Percentiles rank a stretch among this genome's conserved stretches.
phyloP scores from a whole-genome alignment of 1,284 basidiomycete species.

The Ustilago trichophora region DNA sequence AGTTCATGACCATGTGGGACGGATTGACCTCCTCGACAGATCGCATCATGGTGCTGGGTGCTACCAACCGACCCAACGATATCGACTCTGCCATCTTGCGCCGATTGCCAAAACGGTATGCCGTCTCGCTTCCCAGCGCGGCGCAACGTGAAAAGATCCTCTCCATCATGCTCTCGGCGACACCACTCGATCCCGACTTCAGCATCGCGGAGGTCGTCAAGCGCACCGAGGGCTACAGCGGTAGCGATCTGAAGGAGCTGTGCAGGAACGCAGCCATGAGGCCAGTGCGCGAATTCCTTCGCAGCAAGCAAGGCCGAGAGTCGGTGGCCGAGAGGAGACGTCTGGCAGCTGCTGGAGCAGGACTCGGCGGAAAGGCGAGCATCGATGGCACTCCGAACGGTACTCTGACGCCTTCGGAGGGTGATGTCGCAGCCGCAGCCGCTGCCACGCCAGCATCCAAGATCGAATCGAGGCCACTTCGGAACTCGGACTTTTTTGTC shows the following conservation, averaged over 20 bases:
- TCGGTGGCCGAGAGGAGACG: slow-evolving; percentile 39
- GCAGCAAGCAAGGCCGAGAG: slow-evolving; percentile 55
- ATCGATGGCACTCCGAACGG: slow-evolving; percentile 30
- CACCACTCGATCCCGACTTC: slow-evolving; percentile 74
- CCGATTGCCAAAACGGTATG: slow-evolving; percentile 97
- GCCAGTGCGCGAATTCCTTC: slow-evolving; percentile 64
- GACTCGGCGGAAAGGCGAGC: slow-evolving; percentile 20
- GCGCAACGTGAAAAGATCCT: slow-evolving; percentile 89
- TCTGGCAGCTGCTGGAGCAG: slow-evolving; percentile 21
- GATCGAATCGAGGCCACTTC: slow-evolving; percentile 54
- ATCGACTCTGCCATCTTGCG: slow-evolving; percentile 95
- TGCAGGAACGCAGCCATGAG: slow-evolving; percentile 75
- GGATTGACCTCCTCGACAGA: slow-evolving; percentile 83
- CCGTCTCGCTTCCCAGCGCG: slow-evolving; percentile 81
- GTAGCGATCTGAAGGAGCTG: slow-evolving; percentile 92
- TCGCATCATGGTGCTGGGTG: slow-evolving; percentile 91
- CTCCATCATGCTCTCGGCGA: slow-evolving; percentile 73
- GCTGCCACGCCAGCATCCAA: slow-evolving; percentile 27
- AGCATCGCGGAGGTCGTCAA: slow-evolving; percentile 76
- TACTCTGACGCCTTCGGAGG: slow-evolving; percentile 25
- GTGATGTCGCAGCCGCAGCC: slow-evolving; percentile 12
- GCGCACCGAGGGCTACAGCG: slow-evolving; percentile 81
- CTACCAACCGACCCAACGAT: slow-evolving; percentile 92
- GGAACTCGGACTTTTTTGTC: slow-evolving; percentile 62
- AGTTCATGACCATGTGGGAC: slow-evolving; percentile 99